Percentiles rank a stretch among this genome's conserved stretches.
Evolutionary conservation across 169 alveolate genomes (phyloP).

Genomic region (Eimeria sp.): DNA sequence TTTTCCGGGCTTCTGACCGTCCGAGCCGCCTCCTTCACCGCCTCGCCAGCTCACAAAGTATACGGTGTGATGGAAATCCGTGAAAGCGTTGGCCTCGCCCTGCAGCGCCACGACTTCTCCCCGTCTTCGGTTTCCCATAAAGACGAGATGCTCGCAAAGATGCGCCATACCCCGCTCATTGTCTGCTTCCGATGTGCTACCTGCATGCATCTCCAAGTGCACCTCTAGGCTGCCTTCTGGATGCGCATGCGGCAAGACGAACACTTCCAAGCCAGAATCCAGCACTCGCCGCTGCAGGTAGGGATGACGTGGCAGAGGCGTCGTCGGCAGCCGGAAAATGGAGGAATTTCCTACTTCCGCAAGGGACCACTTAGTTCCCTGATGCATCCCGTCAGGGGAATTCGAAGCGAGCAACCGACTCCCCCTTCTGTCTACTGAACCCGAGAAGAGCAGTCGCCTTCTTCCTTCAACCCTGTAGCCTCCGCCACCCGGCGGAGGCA

Average conservation of each 20-base stretch:
- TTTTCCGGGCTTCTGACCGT: not conserved
- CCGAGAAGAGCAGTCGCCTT: not conserved
- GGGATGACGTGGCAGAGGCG: conserved; percentile 73
- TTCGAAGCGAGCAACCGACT: conserved; percentile 7
- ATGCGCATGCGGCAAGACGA: conserved; percentile 86
- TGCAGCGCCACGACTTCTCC: conserved; percentile 81
- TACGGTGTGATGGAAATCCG: conserved; percentile 94
- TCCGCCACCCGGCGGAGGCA: conserved; percentile 73
- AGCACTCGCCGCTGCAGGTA: conserved; percentile 82
- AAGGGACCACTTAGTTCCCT: not conserved
- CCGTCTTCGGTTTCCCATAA: conserved; percentile 92
- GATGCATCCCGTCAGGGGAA: not conserved
- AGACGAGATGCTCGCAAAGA: conserved; percentile 92
- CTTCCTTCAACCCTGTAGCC: not conserved
- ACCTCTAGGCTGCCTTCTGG: conserved; percentile 88
- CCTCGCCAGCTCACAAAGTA: conserved; percentile 90
- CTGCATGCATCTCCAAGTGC: conserved; percentile 91
- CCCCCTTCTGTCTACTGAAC: not conserved
- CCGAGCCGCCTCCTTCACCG: conserved; percentile 55
- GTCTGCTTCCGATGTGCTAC: conserved; percentile 91
- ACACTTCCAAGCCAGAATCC: conserved; percentile 87
- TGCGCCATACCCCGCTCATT: conserved; percentile 93
- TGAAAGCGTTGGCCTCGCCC: conserved; percentile 92
- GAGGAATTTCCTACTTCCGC: not conserved
- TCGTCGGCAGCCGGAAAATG: not conserved